A percentile compares a stretch with the other conserved stretches of the same genome.
These are phyloP conservation scores for Mytilinidion resinicola DNA, from an alignment of 495 filamentous ascomycete species.

Conservation along the genomic window DNA sequence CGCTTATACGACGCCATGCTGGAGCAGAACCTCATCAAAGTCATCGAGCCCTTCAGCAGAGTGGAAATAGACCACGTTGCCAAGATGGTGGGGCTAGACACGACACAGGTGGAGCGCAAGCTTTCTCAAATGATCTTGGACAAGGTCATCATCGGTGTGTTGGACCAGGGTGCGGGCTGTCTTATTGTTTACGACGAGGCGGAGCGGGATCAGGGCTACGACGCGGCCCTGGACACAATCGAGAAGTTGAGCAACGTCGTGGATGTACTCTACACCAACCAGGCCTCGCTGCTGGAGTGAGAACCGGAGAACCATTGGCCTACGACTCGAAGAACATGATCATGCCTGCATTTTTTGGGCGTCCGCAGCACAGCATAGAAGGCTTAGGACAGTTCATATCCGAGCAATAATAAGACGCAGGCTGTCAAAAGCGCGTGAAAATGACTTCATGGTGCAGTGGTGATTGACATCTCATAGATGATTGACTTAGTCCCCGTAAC, in stretches of 20 bases:
- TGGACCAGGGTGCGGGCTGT: conserved; percentile 96
- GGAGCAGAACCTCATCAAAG: conserved; percentile 98
- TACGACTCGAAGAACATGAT: no score
- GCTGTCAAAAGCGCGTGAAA: no score
- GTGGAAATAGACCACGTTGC: conserved; percentile 96
- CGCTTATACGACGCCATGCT: conserved; percentile 96
- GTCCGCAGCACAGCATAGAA: conserved; percentile 1
- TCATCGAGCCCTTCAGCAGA: conserved; percentile 95
- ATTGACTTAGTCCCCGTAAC: no score
- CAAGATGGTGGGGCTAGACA: conserved; percentile 93
- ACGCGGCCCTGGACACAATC: conserved; percentile 88
- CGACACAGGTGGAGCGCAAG: conserved; percentile 94
- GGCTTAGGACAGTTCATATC: neutral
- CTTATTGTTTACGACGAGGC: conserved; percentile 96
- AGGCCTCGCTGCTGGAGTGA: conserved; percentile 90
- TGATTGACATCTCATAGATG: no score
- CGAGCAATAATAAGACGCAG: no score
- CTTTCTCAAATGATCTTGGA: conserved; percentile 98
- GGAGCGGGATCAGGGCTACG: conserved; percentile 86
- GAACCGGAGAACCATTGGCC: neutral
- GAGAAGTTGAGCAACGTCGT: conserved; percentile 97
- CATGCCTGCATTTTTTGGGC: neutral
- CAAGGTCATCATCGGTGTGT: conserved; percentile 93
- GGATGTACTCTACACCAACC: conserved; percentile 94
- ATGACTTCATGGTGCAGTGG: no score